Conservation (phyloP, 108 stramenopile species). For the Skeletonema grethae region DNA sequence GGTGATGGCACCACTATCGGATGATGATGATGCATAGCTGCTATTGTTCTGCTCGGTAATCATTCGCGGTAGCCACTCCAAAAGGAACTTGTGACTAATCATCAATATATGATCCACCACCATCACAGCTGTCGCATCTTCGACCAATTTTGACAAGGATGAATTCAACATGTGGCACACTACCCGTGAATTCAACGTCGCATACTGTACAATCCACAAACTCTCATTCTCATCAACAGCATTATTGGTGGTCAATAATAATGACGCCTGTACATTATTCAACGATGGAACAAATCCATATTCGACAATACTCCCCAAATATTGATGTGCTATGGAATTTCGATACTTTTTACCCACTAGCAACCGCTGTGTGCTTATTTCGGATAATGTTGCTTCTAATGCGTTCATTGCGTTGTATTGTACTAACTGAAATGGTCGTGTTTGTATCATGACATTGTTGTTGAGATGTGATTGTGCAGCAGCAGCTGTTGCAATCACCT, state of each 20-base stretch:
- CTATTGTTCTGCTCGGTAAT: neutral
- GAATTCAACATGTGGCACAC: conserved; percentile 23
- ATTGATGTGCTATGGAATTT: conserved; percentile 14
- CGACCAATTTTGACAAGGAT: conserved; percentile 30
- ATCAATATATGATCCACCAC: conserved; percentile 23
- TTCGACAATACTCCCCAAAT: conserved; percentile 32
- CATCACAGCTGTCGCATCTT: conserved; percentile 1
- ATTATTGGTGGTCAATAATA: neutral
- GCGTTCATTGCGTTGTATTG: conserved; percentile 26
- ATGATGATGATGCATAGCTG: neutral
- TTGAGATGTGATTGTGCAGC: too few species aligned
- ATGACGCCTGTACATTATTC: neutral
- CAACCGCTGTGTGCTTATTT: conserved; percentile 30
- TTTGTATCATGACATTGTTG: too few species aligned
- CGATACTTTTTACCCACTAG: conserved; percentile 42
- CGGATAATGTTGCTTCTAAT: conserved; percentile 23
- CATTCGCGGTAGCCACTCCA: conserved; percentile 19
- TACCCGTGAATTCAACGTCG: conserved; percentile 21
- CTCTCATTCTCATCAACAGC: neutral
- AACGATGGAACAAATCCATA: conserved; percentile 28
- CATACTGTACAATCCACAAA: conserved; percentile 26
- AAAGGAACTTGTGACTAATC: conserved; percentile 30
- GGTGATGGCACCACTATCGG: neutral
- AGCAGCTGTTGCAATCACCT: conserved; percentile 1
- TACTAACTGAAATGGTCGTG: conserved; percentile 5